These are phyloP conservation scores for Discostella stelligera DNA, from an alignment of 352 stramenopile genomes.

Conservation along the genomic window DNA sequence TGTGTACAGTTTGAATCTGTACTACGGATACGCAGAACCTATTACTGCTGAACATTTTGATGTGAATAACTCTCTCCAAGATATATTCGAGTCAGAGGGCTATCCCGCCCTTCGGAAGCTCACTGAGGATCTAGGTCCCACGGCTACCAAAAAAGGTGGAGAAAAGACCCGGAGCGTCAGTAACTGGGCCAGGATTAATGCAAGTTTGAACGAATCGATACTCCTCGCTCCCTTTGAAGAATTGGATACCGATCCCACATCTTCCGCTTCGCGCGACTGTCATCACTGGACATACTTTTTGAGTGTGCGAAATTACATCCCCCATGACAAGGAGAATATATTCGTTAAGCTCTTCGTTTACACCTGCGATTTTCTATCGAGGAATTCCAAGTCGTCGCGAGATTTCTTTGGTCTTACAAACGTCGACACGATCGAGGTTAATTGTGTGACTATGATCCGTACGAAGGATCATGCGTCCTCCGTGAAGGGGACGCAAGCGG, in stretches of 20 bases:
- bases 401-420: slow-evolving; percentile 9
- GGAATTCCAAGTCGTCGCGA: slow-evolving; percentile 1
- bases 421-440: slow-evolving; percentile 5
- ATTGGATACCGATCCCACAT: neutral
- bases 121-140: neutral
- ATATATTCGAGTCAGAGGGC: slow-evolving; percentile 11
- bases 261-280: neutral
- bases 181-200: neutral
- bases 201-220: neutral
- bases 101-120: slow-evolving; percentile 1
- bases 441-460: slow-evolving; percentile 2
- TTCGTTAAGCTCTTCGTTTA: slow-evolving; percentile 1
- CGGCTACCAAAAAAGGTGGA: neutral
- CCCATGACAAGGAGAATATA: slow-evolving; percentile 1
- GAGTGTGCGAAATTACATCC: neutral
- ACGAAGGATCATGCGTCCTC: neutral
- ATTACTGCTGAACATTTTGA: slow-evolving; percentile 9
- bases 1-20: slow-evolving; percentile 12
- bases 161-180: neutral
- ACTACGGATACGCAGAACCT: slow-evolving; percentile 8
- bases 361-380: slow-evolving; percentile 3
- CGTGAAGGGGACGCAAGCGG: neutral
- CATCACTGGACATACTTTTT: slow-evolving; percentile 9
- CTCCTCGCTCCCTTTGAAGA: neutral
- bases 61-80: slow-evolving; percentile 1